Conservation (phyloP, 2,329 filamentous ascomycete genomes). For the Ceratocystis colombiana region DNA sequence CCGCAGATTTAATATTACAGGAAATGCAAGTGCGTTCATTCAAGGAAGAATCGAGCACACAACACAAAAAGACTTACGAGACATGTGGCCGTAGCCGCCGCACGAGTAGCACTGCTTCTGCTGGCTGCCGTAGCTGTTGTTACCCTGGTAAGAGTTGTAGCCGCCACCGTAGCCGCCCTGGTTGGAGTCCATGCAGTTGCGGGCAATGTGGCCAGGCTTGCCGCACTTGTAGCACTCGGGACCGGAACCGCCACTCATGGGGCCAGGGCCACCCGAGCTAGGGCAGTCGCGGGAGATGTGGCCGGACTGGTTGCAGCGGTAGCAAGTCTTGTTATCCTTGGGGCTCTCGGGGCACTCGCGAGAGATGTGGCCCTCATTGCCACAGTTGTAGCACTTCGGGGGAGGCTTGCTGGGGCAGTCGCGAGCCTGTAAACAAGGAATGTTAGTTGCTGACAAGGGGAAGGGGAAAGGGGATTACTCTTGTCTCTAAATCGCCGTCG, state of each 20-base stretch:
- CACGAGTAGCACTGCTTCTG: slow-evolving; percentile 96
- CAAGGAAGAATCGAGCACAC: no score
- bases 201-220: slow-evolving; percentile 90
- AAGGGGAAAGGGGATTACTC: slow-evolving; percentile 17
- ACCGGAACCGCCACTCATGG: slow-evolving; percentile 39
- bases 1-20: no score
- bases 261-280: slow-evolving; percentile 41
- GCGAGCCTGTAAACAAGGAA: slow-evolving; percentile 48
- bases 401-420: slow-evolving; percentile 78
- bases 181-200: slow-evolving; percentile 66
- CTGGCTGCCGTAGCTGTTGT: slow-evolving; percentile 39
- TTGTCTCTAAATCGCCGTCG: slow-evolving; percentile 27
- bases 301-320: slow-evolving; percentile 69
- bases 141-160: slow-evolving; percentile 30
- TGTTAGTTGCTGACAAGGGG: slow-evolving; percentile 27
- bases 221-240: slow-evolving; percentile 98
- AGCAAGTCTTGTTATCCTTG: slow-evolving; percentile 74
- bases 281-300: slow-evolving; percentile 88
- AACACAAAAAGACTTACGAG: slow-evolving; percentile 46
- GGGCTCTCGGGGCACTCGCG: slow-evolving; percentile 83
- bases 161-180: slow-evolving; percentile 42
- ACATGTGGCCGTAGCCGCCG: slow-evolving; percentile 94
- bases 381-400: slow-evolving; percentile 79
- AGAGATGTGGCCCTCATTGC: slow-evolving; percentile 69
- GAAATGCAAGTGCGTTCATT: no score